Evolutionary conservation across 768 basidiomycete genomes (phyloP), one percentile per base, ranked within the genome.

Genomic region (Leccinum olivaceopallidum): DNA sequence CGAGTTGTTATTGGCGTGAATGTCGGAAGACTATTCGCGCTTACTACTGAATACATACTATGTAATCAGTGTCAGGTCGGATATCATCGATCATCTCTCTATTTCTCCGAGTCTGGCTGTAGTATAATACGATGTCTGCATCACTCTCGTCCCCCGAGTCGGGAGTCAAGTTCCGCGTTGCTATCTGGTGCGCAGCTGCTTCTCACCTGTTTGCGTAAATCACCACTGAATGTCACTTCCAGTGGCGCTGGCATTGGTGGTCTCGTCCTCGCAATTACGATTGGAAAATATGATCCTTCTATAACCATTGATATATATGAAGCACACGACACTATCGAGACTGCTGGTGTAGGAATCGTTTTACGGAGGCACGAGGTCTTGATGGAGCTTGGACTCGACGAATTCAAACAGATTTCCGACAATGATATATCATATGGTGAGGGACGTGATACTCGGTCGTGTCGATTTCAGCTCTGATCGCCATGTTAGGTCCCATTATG

Each of bases 301-400:
- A 63, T 80, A 10, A 68, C 75, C 55, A 73, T 80, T 8, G 71
- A 79, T 59, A 57, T 83, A 2, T 84, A 83, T 63, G 83, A 84
- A 69, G 74, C 79, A 3, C 77, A 75, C 14, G 59, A 73, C 2
- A 74, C 76, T 26, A 69, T 80, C 42, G 73, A 72, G 3, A 73
- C 76, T 16, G 65, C 73, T 4, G 80, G 80, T 16, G 76, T 76
- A 5, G 79, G 83, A 67, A 44, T 81, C 73, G 44, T 78, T 65
- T 71, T 82, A 6, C 82, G 81, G 81, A 67, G 67, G 67, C 79
- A 79, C 77, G 70, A 69, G 6, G 73, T 81, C 16, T 65, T 84
- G 59, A 68, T 78, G 55, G 65, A 69, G 8, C 77, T 84, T 47
- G 82, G 79, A 1, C 62, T 84, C 26, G 70, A 78, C 12, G 79